Conservation (phyloP, 2,329 filamentous ascomycete genomes). For the Aspergillus puulaauensis region DNA sequence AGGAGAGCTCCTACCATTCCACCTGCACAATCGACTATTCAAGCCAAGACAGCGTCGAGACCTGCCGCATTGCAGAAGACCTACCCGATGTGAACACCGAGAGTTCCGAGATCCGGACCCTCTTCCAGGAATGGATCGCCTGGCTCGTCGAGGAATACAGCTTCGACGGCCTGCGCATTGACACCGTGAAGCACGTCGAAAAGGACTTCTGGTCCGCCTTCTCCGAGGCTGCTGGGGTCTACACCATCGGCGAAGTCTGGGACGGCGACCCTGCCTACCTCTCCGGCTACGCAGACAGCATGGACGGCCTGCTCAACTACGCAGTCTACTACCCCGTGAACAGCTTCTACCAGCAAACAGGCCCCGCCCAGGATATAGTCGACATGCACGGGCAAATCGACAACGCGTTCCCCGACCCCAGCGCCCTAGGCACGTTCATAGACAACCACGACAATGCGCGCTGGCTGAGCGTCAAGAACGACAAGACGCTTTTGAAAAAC, state of each 20-base stretch:
- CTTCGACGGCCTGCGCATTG: conserved; percentile 54
- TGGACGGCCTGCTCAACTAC: conserved; percentile 52
- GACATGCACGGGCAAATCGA: conserved; percentile 35
- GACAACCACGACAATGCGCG: conserved; percentile 64
- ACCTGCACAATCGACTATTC: conserved; percentile 58
- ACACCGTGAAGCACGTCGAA: conserved; percentile 52
- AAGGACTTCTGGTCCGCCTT: conserved; percentile 47
- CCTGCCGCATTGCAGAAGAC: conserved; percentile 57
- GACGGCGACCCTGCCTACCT: conserved; percentile 41
- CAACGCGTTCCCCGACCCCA: conserved; percentile 44
- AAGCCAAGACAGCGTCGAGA: conserved; percentile 44
- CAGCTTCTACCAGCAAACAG: conserved; percentile 12
- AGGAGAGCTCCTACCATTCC: conserved; percentile 59
- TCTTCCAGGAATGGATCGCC: conserved; percentile 60
- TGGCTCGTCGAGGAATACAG: conserved; percentile 57
- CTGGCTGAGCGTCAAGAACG: conserved; percentile 39
- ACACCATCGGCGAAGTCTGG: conserved; percentile 51
- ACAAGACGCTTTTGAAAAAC: conserved; percentile 56
- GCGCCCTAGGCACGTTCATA: conserved; percentile 54
- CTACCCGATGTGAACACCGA: conserved; percentile 65
- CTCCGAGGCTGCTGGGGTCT: conserved; percentile 44
- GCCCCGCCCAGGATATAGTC: conserved; percentile 24
- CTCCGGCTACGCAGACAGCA: conserved; percentile 46
- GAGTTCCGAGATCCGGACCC: conserved; percentile 46
- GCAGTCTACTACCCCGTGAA: conserved; percentile 50